Conservation (phyloP, 306 rosid genomes). For the Sicyos baderoa region DNA sequence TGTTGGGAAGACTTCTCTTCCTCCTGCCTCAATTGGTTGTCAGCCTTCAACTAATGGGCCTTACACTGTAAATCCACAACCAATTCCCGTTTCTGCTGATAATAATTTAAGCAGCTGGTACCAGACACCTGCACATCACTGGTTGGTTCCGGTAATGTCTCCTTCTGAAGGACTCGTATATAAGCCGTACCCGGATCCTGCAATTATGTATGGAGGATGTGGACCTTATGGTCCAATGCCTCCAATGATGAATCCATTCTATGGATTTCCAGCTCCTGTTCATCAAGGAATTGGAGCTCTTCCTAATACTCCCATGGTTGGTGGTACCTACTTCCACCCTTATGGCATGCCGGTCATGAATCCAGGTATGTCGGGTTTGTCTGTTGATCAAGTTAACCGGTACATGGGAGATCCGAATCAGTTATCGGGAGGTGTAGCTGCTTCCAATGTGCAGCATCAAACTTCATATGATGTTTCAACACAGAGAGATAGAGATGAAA, state of each 20-base stretch:
- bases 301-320: constrained; percentile 32
- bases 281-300: constrained; percentile 37
- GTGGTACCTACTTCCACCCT: constrained; percentile 52
- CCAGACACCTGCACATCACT: constrained; percentile 72
- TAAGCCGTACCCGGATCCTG: constrained; percentile 82
- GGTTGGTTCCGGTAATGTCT: constrained; percentile 82
- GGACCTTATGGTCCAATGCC: constrained; percentile 52
- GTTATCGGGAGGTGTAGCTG: constrained; percentile 8
- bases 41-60: constrained; percentile 48
- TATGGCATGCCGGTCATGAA: constrained; percentile 55
- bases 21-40: constrained; percentile 29
- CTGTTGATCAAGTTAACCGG: constrained; percentile 47
- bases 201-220: constrained; percentile 47
- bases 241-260: constrained; percentile 45
- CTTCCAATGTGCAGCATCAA: constrained; percentile 23
- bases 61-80: constrained; percentile 40
- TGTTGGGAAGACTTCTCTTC: constrained; percentile 56
- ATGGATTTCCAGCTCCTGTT: constrained; percentile 42
- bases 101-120: constrained; percentile 54
- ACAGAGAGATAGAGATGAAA: constrained; percentile 31
- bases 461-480: constrained; percentile 35
- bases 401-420: constrained; percentile 26
- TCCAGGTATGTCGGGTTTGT: constrained; percentile 44
- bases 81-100: constrained; percentile 34
- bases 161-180: constrained; percentile 88